Percentiles rank a stretch among this genome's conserved stretches.
Evolutionary conservation across 1,284 basidiomycete species (phyloP).

Genomic region (Sporisorium reilianum): DNA sequence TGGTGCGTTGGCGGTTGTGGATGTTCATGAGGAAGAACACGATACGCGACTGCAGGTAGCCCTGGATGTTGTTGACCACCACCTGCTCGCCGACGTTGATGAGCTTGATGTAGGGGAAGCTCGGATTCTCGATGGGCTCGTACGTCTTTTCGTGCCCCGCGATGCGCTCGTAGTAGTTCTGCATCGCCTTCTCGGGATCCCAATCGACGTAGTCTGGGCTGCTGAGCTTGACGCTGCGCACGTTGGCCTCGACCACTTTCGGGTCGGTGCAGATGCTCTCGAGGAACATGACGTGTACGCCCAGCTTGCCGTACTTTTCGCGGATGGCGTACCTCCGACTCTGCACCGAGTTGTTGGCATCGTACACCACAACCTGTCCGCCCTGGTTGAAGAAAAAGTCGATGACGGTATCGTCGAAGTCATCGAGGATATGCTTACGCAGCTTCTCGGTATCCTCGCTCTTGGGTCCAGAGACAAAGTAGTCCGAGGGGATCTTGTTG

Average conservation of each 20-base stretch:
- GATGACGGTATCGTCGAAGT: constrained; percentile 88
- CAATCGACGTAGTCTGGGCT: constrained; percentile 89
- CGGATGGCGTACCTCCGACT: constrained; percentile 78
- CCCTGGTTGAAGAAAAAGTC: constrained; percentile 82
- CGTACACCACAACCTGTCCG: constrained; percentile 97
- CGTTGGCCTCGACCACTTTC: constrained; percentile 88
- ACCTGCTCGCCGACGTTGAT: constrained; percentile 81
- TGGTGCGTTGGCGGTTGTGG: constrained; percentile 86
- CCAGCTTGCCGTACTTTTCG: constrained; percentile 81
- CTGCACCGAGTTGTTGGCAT: constrained; percentile 93
- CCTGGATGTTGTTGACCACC: constrained; percentile 80
- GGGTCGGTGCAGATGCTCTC: constrained; percentile 77
- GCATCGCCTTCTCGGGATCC: constrained; percentile 89
- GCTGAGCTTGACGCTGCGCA: constrained; percentile 95
- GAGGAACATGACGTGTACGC: constrained; percentile 90
- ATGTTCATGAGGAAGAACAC: constrained; percentile 99
- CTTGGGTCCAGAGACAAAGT: constrained; percentile 77
- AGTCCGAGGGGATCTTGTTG: constrained; percentile 87
- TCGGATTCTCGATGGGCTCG: constrained; percentile 82
- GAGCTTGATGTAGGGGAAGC: constrained; percentile 90
- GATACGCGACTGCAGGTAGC: constrained; percentile 86
- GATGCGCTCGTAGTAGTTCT: constrained; percentile 92
- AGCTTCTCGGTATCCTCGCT: constrained; percentile 79
- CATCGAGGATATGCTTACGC: constrained; percentile 79
- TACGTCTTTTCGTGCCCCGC: constrained; percentile 87